Evolutionary conservation across 352 stramenopile genomes (phyloP), one percentile per base, ranked within the genome.

Genomic region (Phytophthora foliorum): DNA sequence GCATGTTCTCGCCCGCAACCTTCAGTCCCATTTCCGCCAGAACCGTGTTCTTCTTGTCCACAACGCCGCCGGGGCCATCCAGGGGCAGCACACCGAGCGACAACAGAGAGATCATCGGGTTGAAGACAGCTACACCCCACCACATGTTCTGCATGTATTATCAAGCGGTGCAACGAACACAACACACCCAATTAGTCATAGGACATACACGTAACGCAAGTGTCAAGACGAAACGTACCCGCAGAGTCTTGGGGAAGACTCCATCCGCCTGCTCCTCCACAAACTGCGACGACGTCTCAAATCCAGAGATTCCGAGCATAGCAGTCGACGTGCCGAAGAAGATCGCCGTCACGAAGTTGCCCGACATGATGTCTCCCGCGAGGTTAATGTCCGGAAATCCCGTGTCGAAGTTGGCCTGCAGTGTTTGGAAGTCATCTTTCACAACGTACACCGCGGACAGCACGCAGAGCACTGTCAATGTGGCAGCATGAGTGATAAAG

Each of bases 301-400:
- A 98, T 21, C 95, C 95, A 17, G 89, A 98, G 69, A 98, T 97
- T 49, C 95, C 95, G 14, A 98, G 89, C 91, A 98, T 98, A n/a
- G 94, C 94, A 6, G 88, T 93, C 4, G 87, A 97, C 46, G 91
- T 95, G 54, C 93, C 93, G 54, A 98, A 98, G 72, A 97, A 97
- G 34, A 97, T 68, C 4, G 91, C 91, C n/a, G 88, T 95, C 45
- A 93, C 78, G 27, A 95, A 69, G 64, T 94, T 94, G 21, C 88
- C 90, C 46, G 80, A 81, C 29, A 97, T 82, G 34, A 85, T 91
- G 46, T 86, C 75, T 29, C 89, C 89, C 2, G 89, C 89, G 17
- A 98, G 54, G 69, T 97, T 95, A 49, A 98, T 95, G 65, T 95
- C 80, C 13, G 93, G 92, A 63, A 95, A 98, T 25, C 77, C 78